Evolutionary conservation across 2,329 filamentous ascomycete species (phyloP).

Genomic region (Microthyrium microscopicum): DNA sequence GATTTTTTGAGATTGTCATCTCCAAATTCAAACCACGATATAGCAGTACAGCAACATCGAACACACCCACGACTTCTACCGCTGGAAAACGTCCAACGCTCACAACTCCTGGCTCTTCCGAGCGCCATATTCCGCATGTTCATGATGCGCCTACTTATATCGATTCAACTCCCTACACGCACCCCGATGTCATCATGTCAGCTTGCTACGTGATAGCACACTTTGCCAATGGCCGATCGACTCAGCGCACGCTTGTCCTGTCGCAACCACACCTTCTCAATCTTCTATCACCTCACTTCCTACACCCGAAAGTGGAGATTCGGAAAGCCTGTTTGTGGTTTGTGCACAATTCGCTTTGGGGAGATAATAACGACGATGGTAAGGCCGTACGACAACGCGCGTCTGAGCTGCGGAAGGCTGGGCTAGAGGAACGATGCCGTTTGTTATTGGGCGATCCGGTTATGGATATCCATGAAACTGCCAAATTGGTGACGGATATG

Average conservation of each 20-base stretch:
- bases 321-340: slow-evolving; percentile 68
- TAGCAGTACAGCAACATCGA: not conserved
- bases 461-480: no score
- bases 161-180: slow-evolving; percentile 7
- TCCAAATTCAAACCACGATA: slow-evolving; percentile 53
- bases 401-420: slow-evolving; percentile 50
- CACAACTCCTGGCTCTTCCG: slow-evolving; percentile 27
- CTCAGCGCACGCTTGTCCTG: slow-evolving; percentile 51
- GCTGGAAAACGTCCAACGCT: slow-evolving; percentile 7
- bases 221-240: slow-evolving; percentile 64
- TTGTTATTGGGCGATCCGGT: no score
- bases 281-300: slow-evolving; percentile 56
- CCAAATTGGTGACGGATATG: no score
- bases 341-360: slow-evolving; percentile 70
- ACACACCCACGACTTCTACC: not conserved
- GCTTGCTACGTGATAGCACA: slow-evolving; percentile 76
- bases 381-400: slow-evolving; percentile 50
- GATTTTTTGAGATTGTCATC: slow-evolving; percentile 65
- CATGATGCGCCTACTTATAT: no score
- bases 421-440: slow-evolving; percentile 54
- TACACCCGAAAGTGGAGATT: slow-evolving; percentile 55
- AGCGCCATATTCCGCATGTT: not conserved
- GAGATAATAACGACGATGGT: slow-evolving; percentile 55
- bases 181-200: slow-evolving; percentile 52
- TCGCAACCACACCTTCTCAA: slow-evolving; percentile 57